phyloP scores from a whole-genome alignment of 108 stramenopile species.

The Nitzschia sp. region DNA sequence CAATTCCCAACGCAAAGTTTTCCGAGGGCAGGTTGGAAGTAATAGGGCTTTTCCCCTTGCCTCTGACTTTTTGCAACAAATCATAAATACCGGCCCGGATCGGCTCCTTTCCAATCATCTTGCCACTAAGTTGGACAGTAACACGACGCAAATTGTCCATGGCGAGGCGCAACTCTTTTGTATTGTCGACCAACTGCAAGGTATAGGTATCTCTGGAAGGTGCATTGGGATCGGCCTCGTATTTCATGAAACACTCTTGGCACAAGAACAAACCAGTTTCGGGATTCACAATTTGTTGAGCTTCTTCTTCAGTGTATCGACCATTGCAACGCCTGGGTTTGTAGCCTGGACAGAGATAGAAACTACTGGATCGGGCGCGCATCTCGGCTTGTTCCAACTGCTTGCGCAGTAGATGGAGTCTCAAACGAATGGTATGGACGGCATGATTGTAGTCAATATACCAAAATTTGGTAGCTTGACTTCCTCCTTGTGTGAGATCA shows the following conservation, averaged over 20 bases:
- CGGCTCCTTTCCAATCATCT: conserved; percentile 66
- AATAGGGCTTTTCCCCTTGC: conserved; percentile 59
- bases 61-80: conserved; percentile 83
- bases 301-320: conserved; percentile 79
- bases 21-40: conserved; percentile 87
- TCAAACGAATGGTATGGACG: conserved; percentile 83
- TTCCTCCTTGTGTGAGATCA: conserved; percentile 82
- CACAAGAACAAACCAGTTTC: conserved; percentile 80
- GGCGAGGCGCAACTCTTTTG: conserved; percentile 64
- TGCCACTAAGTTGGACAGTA: conserved; percentile 74
- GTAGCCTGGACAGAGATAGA: conserved; percentile 87
- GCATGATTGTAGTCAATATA: conserved; percentile 80
- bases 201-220: conserved; percentile 65
- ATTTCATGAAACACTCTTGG: conserved; percentile 66
- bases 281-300: conserved; percentile 76
- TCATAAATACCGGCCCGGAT: conserved; percentile 79
- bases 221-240: conserved; percentile 70
- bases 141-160: conserved; percentile 79
- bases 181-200: conserved; percentile 76
- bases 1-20: conserved; percentile 78
- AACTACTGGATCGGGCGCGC: conserved; percentile 59
- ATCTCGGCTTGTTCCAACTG: conserved; percentile 72
- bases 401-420: conserved; percentile 72
- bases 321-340: conserved; percentile 75
- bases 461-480: conserved; percentile 84